These are phyloP conservation scores for Papilionanthe hybrid DNA, from an alignment of 116 monocot species.

Conservation along the genomic window DNA sequence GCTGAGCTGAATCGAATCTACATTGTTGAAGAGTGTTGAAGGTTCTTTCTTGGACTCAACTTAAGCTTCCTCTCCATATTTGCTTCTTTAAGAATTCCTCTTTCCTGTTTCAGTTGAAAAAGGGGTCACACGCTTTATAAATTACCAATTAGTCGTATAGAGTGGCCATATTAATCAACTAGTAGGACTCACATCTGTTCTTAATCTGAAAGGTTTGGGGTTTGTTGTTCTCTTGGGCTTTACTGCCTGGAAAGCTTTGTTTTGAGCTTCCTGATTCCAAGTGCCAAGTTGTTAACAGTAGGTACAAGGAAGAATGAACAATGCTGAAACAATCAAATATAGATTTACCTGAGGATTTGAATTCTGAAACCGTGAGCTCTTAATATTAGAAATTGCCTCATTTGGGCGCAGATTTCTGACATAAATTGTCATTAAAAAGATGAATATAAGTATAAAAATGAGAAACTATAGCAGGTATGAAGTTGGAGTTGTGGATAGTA, in stretches of 20 bases:
- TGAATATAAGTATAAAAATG: not conserved
- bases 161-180: not conserved
- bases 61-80: slow-evolving; percentile 55
- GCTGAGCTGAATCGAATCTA: slow-evolving; percentile 5
- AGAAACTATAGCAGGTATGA: slow-evolving; percentile 1
- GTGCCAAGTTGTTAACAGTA: slow-evolving; percentile 2
- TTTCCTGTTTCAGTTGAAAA: slow-evolving; percentile 42
- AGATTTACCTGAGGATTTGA: slow-evolving; percentile 38
- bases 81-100: slow-evolving; percentile 80
- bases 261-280: slow-evolving; percentile 24
- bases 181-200: slow-evolving; percentile 66
- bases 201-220: slow-evolving; percentile 84
- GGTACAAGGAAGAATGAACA: slow-evolving; percentile 3
- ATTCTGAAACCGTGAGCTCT: slow-evolving; percentile 17
- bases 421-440: slow-evolving; percentile 5
- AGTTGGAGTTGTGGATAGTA: not conserved
- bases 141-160: not conserved
- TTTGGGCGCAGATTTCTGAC: slow-evolving; percentile 17
- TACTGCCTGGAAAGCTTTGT: slow-evolving; percentile 19
- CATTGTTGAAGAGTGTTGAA: not conserved
- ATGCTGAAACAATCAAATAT: not conserved
- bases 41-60: slow-evolving; percentile 25
- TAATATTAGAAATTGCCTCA: slow-evolving; percentile 6
- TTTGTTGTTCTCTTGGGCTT: slow-evolving; percentile 55
- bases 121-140: not conserved